phyloP scores from a whole-genome alignment of 768 basidiomycete species.

The Trametes gibbosa region DNA sequence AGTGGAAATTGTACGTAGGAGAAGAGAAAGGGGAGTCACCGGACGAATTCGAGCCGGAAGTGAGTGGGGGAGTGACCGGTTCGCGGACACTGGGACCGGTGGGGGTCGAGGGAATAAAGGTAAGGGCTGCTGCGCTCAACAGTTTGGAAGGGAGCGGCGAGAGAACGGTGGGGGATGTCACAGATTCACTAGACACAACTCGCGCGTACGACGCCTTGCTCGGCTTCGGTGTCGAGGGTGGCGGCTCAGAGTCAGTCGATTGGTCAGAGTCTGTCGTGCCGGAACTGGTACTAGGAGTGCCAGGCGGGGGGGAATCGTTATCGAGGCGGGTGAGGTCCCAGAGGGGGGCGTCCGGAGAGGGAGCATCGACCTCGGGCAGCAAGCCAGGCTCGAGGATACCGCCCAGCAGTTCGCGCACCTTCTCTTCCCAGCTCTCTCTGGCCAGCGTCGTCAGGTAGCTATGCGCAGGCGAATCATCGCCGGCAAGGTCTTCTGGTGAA shows the following conservation, averaged over 20 bases:
- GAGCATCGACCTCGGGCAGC: conserved; percentile 16
- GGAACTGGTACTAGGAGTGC: conserved; percentile 8
- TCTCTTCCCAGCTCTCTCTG: conserved; percentile 42
- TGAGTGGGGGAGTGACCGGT: conserved; percentile 16
- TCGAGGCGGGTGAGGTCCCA: conserved; percentile 24
- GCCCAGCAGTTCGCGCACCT: conserved; percentile 40
- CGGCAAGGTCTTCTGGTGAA: conserved; percentile 4
- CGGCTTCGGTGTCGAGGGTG: conserved; percentile 51
- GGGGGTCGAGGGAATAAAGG: conserved; percentile 25
- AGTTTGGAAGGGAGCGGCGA: conserved; percentile 28
- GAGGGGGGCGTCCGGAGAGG: conserved; percentile 14
- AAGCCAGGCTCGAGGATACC: conserved; percentile 20
- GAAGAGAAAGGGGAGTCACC: conserved; percentile 21
- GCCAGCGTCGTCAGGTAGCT: conserved; percentile 12
- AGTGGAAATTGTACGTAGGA: conserved; percentile 40
- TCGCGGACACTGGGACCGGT: conserved; percentile 1
- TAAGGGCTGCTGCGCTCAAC: conserved; percentile 26
- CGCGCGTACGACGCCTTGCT: conserved; percentile 35
- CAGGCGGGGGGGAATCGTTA: conserved; percentile 9
- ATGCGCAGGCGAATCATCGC: background rate
- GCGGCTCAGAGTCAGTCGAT: conserved; percentile 39
- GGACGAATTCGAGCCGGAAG: conserved; percentile 17
- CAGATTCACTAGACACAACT: conserved; percentile 32
- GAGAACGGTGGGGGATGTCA: conserved; percentile 15
- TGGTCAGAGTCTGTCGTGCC: conserved; percentile 43